A percentile compares a stretch with the other conserved stretches of the same genome.
These are phyloP conservation scores for Mycena olivaceomarginata DNA, from an alignment of 768 basidiomycete genomes.

Conservation along the genomic window DNA sequence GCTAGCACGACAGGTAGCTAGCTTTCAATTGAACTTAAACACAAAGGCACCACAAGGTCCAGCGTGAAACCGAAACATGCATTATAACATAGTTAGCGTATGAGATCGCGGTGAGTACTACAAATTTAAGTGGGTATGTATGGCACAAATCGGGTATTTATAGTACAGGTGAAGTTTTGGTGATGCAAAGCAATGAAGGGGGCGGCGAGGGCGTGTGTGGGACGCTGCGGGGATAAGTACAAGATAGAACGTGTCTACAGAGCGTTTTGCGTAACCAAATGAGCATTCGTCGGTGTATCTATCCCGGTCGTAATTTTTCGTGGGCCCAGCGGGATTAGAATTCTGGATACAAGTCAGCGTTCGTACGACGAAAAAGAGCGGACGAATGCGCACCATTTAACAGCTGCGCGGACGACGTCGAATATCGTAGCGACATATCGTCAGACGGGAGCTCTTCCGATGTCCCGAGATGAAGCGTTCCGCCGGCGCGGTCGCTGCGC, in stretches of 20 bases:
- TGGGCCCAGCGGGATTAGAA: conserved; percentile 20
- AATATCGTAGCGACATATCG: conserved; percentile 38
- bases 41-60: too few species aligned
- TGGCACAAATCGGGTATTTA: conserved; percentile 24
- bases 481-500: conserved; percentile 81
- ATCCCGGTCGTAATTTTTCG: conserved; percentile 35
- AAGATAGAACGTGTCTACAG: conserved; percentile 34
- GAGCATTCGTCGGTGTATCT: conserved; percentile 27
- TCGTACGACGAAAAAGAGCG: neutral
- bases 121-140: conserved; percentile 27
- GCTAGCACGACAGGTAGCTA: too few species aligned
- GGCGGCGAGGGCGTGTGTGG: conserved; percentile 13
- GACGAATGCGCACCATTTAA: conserved; percentile 30
- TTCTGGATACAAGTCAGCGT: conserved; percentile 19
- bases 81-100: conserved; percentile 14
- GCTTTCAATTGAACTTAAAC: too few species aligned
- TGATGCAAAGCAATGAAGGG: conserved; percentile 15
- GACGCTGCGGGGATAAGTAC: conserved; percentile 8
- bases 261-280: conserved; percentile 26
- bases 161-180: neutral
- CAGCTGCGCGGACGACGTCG: conserved; percentile 39
- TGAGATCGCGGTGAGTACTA: conserved; percentile 5
- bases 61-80: neutral
- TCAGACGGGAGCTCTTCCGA: conserved; percentile 41
- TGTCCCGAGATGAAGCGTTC: conserved; percentile 77